phyloP scores from a whole-genome alignment of 2,329 filamentous ascomycete genomes.

The Fusarium sublunatum region DNA sequence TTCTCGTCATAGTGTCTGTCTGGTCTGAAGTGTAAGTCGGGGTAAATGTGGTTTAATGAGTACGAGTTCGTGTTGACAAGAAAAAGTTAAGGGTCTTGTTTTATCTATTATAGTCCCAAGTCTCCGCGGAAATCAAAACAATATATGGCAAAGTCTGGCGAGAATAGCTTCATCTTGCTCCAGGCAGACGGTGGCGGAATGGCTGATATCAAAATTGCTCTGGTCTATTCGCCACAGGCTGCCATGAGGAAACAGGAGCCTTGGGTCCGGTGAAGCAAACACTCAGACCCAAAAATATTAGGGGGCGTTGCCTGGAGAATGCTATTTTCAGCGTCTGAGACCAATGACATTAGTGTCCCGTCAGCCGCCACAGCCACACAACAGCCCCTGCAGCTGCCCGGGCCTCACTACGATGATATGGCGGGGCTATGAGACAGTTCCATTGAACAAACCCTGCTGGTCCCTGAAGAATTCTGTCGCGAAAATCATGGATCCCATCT shows the following conservation, averaged over 20 bases:
- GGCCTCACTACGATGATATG: constrained; percentile 2
- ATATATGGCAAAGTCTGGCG: background rate
- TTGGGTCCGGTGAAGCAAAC: constrained; percentile 4
- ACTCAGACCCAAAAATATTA: background rate
- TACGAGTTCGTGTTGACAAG: background rate
- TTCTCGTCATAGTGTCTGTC: constrained; percentile 17
- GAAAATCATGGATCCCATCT: constrained; percentile 4
- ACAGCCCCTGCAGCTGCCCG: constrained; percentile 5
- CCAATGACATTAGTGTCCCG: constrained; percentile 3
- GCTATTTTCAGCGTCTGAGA: constrained; percentile 41
- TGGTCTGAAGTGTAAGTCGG: constrained; percentile 5
- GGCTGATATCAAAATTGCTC: constrained; percentile 7
- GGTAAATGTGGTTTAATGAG: background rate
- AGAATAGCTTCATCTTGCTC: constrained; percentile 4
- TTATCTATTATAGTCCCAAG: background rate
- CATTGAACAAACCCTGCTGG: constrained; percentile 17
- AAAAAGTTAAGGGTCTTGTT: background rate
- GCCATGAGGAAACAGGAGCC: constrained; percentile 10
- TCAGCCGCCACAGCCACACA: constrained; percentile 45
- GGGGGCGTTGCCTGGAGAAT: background rate
- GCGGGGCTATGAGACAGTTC: constrained; percentile 27
- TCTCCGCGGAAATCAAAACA: constrained; percentile 1
- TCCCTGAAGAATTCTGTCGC: constrained; percentile 10
- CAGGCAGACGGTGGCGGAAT: background rate
- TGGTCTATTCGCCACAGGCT: constrained; percentile 28